Conservation (phyloP, 371 early-diverging fungal genomes). For the Lichtheimia corymbifera region DNA sequence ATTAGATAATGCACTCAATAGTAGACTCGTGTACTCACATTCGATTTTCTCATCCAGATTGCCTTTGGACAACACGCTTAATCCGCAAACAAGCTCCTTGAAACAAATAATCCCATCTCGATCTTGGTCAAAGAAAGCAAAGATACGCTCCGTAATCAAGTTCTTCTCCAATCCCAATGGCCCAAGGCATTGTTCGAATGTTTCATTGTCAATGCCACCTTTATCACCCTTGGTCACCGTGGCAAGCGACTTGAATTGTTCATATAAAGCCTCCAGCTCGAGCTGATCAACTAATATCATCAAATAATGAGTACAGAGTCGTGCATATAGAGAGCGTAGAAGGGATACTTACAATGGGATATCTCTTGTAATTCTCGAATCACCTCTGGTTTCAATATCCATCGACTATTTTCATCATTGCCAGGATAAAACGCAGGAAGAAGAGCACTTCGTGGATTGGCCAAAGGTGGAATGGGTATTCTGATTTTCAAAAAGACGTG, state of each 20-base stretch:
- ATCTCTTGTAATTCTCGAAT: constrained; percentile 54
- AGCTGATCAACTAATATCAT: constrained; percentile 68
- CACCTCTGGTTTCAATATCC: constrained; percentile 34
- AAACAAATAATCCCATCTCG: constrained; percentile 76
- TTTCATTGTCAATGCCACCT: constrained; percentile 74
- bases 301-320: background rate
- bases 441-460: constrained; percentile 82
- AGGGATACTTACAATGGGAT: constrained; percentile 69
- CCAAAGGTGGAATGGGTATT: constrained; percentile 93
- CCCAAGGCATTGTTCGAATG: constrained; percentile 87
- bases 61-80: constrained; percentile 85
- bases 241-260: constrained; percentile 81
- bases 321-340: background rate
- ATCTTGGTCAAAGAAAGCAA: constrained; percentile 88
- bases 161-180: constrained; percentile 84
- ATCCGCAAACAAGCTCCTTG: constrained; percentile 80
- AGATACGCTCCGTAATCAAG: constrained; percentile 85
- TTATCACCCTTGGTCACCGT: constrained; percentile 43
- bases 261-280: constrained; percentile 85
- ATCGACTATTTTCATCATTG: constrained; percentile 27
- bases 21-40: constrained; percentile 47
- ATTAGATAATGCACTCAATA: background rate
- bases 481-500: constrained; percentile 91
- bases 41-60: constrained; percentile 86
- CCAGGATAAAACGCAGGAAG: constrained; percentile 83